phyloP scores from a whole-genome alignment of 129 eudicot genomes.

The Chrysanthemum seticuspe region DNA sequence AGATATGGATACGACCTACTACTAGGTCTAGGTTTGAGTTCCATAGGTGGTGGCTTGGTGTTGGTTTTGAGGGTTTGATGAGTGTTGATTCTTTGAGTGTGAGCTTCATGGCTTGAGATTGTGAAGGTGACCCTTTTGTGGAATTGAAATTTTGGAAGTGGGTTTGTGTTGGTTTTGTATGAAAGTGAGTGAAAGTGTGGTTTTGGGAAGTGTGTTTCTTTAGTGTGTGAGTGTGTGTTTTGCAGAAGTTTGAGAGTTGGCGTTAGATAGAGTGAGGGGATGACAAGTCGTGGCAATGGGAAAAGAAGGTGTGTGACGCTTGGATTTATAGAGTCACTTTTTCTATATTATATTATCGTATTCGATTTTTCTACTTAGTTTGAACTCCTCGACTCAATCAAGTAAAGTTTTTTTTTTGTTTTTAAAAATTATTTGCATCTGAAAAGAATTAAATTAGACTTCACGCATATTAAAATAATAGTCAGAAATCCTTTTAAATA shows the following conservation, averaged over 20 bases:
- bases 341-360: no score
- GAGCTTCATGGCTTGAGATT: conserved; percentile 13
- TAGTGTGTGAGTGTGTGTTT: background rate
- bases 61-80: conserved; percentile 22
- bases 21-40: conserved; percentile 31
- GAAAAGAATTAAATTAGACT: no score
- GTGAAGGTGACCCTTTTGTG: background rate
- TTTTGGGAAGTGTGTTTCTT: no score
- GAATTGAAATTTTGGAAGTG: background rate
- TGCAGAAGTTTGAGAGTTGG: background rate
- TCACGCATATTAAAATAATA: no score
- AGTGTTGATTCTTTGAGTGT: conserved; percentile 21
- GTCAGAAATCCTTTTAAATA: no score
- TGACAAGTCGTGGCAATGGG: background rate
- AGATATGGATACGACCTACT: conserved; percentile 30
- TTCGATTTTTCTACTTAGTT: no score
- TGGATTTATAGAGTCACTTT: conserved; percentile 2
- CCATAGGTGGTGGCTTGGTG: conserved; percentile 22
- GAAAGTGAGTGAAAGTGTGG: background rate
- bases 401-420: no score
- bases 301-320: background rate
- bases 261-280: background rate
- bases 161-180: background rate
- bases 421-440: no score
- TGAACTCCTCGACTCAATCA: no score